Percentiles rank a stretch among this genome's conserved stretches.
Conservation (phyloP, 2,329 filamentous ascomycete genomes). For the Trichoderma asperellum region DNA sequence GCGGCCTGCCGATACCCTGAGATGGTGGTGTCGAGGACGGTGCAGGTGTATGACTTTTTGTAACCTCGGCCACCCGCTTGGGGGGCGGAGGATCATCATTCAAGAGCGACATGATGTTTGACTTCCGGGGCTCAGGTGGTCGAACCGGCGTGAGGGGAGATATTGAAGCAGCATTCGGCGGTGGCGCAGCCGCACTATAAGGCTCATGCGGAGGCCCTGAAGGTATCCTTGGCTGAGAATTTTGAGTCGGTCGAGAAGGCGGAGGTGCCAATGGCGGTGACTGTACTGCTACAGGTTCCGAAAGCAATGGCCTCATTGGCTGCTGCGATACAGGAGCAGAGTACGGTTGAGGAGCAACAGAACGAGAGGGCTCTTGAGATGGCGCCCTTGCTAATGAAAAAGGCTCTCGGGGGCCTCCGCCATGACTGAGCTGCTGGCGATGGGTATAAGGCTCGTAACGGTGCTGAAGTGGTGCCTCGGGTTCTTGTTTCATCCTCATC, state of each 20-base stretch:
- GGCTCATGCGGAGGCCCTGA: conserved; percentile 40
- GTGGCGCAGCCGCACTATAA: conserved; percentile 37
- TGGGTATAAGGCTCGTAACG: conserved; percentile 52
- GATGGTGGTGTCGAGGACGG: conserved; percentile 57
- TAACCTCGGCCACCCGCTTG: conserved; percentile 58
- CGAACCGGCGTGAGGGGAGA: conserved; percentile 44
- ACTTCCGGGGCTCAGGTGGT: conserved; percentile 59
- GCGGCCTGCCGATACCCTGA: conserved; percentile 48
- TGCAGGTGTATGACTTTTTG: conserved; percentile 41
- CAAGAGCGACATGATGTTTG: conserved; percentile 65
- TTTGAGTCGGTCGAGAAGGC: conserved; percentile 45
- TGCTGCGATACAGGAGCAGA: conserved; percentile 41
- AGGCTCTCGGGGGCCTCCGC: conserved; percentile 47
- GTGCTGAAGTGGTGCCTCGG: conserved; percentile 47
- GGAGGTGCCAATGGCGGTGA: conserved; percentile 48
- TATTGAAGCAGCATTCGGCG: conserved; percentile 39
- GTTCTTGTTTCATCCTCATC: conserved; percentile 55
- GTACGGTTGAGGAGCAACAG: conserved; percentile 42
- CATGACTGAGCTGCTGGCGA: conserved; percentile 46
- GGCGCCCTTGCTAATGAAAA: conserved; percentile 45
- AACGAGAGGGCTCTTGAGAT: conserved; percentile 50
- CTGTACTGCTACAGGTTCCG: conserved; percentile 44
- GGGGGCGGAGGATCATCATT: conserved; percentile 61
- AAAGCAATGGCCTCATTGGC: conserved; percentile 48
- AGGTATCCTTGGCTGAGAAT: conserved; percentile 43